Base-by-base conservation (phyloP, 805 yeast genomes). In the Candida ascalaphidarum region DNA sequence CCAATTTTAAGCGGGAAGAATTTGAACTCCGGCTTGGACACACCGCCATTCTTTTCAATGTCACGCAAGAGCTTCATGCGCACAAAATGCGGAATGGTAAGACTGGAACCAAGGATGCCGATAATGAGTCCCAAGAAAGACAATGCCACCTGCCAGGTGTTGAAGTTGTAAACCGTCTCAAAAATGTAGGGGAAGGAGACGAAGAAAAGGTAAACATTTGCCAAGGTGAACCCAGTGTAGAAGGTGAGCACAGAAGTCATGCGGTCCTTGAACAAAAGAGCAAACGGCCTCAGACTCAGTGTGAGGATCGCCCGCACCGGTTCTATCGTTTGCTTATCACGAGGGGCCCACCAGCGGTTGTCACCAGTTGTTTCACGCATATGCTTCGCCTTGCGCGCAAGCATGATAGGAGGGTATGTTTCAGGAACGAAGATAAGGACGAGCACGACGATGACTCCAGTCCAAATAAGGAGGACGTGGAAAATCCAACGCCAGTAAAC, bases 331-430 rank as follows among this genome's bases (percentile, higher is more conserved):
- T 8, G 7, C 4, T 7, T 7, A 15, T 5, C 10, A 22, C 15
- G n/a, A 4, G 14, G 16, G 14, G 39, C 33, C 28, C 31, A 36
- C 19, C 47, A 48, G 5, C 46, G 36, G 7, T 41, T 29, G 35
- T 65, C 59, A 1, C 62, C 65, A 5, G 70, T 62, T 14, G 34
- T 38, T 22, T 46, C 43, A 23, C 57, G 33, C 22, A 52, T 34
- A 22, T 56, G 35, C 25, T 28, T 17, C 10, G 56, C 58, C 34
- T 52, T 51, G 10, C 30, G 30, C 22, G 29, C 32, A 22, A 52
- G 36, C 12, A 49, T 33, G 1, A 44, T 41, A 4, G 58, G 57
- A 30, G 44, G 48, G 24, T 45, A 52, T 3, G 58, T 47, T 29
- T 52, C 57, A 3, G 56, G 57, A 2, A 52, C 49, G 26, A 49